Conservation (phyloP, 129 eudicot genomes). For the Lactuca sativa region DNA sequence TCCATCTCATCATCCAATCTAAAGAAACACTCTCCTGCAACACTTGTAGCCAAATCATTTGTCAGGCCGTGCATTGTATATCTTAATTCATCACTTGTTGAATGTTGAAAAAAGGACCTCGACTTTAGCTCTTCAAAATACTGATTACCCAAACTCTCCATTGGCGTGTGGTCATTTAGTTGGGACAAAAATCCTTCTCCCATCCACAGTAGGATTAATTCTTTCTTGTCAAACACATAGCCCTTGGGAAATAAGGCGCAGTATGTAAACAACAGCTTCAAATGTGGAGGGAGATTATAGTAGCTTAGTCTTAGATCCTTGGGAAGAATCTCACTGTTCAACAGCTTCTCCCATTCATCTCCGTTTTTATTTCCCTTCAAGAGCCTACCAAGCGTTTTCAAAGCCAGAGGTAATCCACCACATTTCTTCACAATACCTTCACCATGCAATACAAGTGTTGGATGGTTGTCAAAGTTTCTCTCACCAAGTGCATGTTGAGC, state of each 20-base stretch:
- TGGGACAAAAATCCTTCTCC: slow-evolving; percentile 10
- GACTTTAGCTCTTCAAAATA: too few relatives aligned
- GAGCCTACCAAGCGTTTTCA: slow-evolving; percentile 35
- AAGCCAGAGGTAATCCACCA: slow-evolving; percentile 38
- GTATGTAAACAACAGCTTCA: slow-evolving; percentile 16
- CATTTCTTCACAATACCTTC: slow-evolving; percentile 34
- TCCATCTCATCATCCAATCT: too few relatives aligned
- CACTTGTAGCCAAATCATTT: too few relatives aligned
- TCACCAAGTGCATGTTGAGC: too few relatives aligned
- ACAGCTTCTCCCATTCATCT: slow-evolving; percentile 29
- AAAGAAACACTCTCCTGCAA: too few relatives aligned
- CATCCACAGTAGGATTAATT: background rate
- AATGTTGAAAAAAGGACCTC: too few relatives aligned
- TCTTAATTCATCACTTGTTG: too few relatives aligned
- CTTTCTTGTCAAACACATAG: slow-evolving; percentile 14
- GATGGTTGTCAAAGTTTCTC: background rate
- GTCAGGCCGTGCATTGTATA: too few relatives aligned
- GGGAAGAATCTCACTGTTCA: slow-evolving; percentile 31
- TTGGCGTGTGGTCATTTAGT: background rate
- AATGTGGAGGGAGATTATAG: too few relatives aligned
- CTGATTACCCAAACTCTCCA: too few relatives aligned
- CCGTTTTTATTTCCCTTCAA: slow-evolving; percentile 9
- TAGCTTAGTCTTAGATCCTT: slow-evolving; percentile 29
- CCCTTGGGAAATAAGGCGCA: slow-evolving; percentile 39
- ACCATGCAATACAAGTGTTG: slow-evolving; percentile 35